Conservation (phyloP, 345 rosid species). For the Pelargonium nanum region DNA sequence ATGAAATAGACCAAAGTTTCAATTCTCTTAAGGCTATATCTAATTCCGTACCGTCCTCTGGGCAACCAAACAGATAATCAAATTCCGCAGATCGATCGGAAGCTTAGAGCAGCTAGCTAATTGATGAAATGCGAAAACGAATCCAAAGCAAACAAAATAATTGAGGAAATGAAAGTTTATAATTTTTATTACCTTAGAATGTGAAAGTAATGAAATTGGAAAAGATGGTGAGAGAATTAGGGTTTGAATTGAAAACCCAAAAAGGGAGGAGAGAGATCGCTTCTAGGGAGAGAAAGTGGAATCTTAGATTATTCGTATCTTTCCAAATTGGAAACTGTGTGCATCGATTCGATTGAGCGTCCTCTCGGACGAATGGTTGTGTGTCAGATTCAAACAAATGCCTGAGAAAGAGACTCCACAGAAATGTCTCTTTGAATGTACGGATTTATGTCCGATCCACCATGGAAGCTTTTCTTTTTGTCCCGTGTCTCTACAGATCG, state of each 20-base stretch:
- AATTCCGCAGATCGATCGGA: not conserved
- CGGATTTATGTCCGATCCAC: no score
- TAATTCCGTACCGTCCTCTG: not conserved
- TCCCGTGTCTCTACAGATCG: no score
- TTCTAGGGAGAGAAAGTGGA: not conserved
- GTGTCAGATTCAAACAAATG: not conserved
- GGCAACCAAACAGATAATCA: not conserved
- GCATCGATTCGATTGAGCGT: no score
- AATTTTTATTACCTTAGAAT: no score
- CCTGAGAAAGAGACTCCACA: no score
- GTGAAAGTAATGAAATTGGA: no score
- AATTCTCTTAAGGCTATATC: not conserved
- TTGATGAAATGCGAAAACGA: not conserved
- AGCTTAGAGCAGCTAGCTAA: not conserved
- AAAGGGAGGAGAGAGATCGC: not conserved
- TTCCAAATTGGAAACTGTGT: not conserved
- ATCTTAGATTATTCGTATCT: not conserved
- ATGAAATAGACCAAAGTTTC: not conserved
- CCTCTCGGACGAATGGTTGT: not conserved
- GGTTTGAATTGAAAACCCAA: not conserved
- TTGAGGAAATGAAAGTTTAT: not conserved
- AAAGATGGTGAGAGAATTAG: not conserved
- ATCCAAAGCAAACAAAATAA: not conserved
- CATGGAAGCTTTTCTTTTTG: no score
- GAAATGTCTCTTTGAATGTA: no score